Evolutionary conservation across 2,329 filamentous ascomycete genomes (phyloP).

Genomic region (Neonectria sp.): DNA sequence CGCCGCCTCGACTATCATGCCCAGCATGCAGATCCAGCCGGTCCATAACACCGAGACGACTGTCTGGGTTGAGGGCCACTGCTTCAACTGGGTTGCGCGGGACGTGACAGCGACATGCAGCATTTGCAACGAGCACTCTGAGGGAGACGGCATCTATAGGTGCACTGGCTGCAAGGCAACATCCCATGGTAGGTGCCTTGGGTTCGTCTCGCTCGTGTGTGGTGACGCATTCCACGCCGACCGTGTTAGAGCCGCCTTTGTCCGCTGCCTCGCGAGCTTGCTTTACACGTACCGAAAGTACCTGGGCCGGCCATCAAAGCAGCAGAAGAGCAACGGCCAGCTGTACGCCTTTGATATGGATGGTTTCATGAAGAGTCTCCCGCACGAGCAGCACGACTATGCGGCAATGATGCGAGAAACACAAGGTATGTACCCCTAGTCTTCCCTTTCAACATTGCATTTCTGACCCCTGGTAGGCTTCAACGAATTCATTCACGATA

Average conservation of each 20-base stretch:
- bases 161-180: constrained; percentile 76
- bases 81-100: constrained; percentile 75
- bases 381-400: constrained; percentile 77
- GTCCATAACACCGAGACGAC: constrained; percentile 84
- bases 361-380: constrained; percentile 75
- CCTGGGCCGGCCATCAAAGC: constrained; percentile 70
- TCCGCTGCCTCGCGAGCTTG: constrained; percentile 75
- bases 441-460: not conserved
- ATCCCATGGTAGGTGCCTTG: constrained; percentile 73
- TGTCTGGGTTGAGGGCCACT: constrained; percentile 89
- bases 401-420: constrained; percentile 75
- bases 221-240: constrained; percentile 74
- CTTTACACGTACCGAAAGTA: constrained; percentile 78
- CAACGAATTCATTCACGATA: constrained; percentile 88
- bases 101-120: constrained; percentile 76
- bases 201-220: constrained; percentile 75
- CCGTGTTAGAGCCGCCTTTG: constrained; percentile 74
- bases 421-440: constrained; percentile 67
- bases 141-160: constrained; percentile 81
- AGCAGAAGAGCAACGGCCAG: constrained; percentile 73
- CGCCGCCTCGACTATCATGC: constrained; percentile 89
- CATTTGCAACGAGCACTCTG: constrained; percentile 82
- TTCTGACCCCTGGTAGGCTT: constrained; percentile 60
- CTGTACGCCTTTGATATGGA: constrained; percentile 76
- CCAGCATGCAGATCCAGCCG: constrained; percentile 84